Evolutionary conservation across 2,329 filamentous ascomycete species (phyloP), one percentile per base, ranked within the genome.

Genomic region (Arthroderma sp.): DNA sequence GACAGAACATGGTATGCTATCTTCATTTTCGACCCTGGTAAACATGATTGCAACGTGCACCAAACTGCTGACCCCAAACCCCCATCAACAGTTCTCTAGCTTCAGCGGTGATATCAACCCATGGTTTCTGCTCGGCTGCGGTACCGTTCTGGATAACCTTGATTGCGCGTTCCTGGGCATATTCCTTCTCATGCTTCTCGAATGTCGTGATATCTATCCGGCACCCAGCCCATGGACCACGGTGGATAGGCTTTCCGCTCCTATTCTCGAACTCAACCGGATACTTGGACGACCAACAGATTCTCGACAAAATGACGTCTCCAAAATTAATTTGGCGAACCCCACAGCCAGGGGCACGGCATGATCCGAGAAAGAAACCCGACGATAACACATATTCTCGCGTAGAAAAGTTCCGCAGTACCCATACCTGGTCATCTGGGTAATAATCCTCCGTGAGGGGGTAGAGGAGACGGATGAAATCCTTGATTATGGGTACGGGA

Each of bases 401-500:
- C 2, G 41, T 43, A 6, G 41, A 36, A 28, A 43, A 28, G 6
- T 43, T 43, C 22, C 41, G 32, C 6, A 43, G 41, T 5, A 37
- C 11, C 41, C 41, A 43, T 7, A 27, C 10, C 7, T 15, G 28
- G 34, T 36, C 33, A n/a, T 9, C 9, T n/a, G 41, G 32, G 8
- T 43, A 43, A 37, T 29, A 43, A 34, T 43, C 41, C 22, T 33
- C 15, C n/a, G 22, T 29, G 2, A 34, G 8, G n/a, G 41, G 41
- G 6, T 34, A 43, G 32, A 43, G 41, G 22, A 29, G 22, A 37
- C 37, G 28, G 27, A 43, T 43, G 32, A 43, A 36, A 11, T 43
- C 32, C 4, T 29, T 8, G 6, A 37, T 36, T 28, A 43, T 9
- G 34, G 32, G 30, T 27, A 31, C 9, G 5, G 41, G 41, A 7